Evolutionary conservation across 495 filamentous ascomycete species (phyloP).

Genomic region (Letharia lupina): DNA sequence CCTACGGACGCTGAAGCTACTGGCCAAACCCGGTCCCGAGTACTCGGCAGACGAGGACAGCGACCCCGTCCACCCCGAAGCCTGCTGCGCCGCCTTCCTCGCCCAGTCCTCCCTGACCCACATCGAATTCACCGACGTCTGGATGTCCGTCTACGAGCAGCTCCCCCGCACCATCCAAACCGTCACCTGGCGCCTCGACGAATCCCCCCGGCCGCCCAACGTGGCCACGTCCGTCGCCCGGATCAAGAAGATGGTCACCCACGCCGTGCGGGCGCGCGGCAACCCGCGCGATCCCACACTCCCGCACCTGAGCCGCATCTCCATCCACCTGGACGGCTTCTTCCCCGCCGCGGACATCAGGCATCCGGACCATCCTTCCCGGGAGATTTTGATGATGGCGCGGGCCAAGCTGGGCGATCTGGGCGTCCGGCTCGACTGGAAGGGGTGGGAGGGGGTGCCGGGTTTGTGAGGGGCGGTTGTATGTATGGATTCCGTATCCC

Average conservation of each 20-base stretch:
- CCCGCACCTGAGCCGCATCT: slow-evolving; percentile 5
- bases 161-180: slow-evolving; percentile 16
- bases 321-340: not conserved
- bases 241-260: slow-evolving; percentile 13
- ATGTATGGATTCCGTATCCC: too few relatives aligned
- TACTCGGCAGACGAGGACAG: not conserved
- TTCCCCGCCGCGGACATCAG: not conserved
- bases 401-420: slow-evolving; percentile 1
- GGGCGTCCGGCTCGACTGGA: not conserved
- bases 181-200: slow-evolving; percentile 13
- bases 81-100: slow-evolving; percentile 10
- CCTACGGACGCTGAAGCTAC: slow-evolving; percentile 14
- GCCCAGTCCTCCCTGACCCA: slow-evolving; percentile 16
- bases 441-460: not conserved
- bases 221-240: slow-evolving; percentile 6
- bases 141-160: slow-evolving; percentile 14
- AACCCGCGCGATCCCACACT: not conserved
- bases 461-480: not conserved
- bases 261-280: slow-evolving; percentile 2
- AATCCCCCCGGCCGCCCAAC: slow-evolving; percentile 2
- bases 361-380: slow-evolving; percentile 1
- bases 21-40: slow-evolving; percentile 8
- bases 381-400: slow-evolving; percentile 9
- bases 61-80: slow-evolving; percentile 5
- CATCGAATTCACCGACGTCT: slow-evolving; percentile 16